phyloP scores from a whole-genome alignment of 73 alveolate species.

The Tetrahymena elliotti region DNA sequence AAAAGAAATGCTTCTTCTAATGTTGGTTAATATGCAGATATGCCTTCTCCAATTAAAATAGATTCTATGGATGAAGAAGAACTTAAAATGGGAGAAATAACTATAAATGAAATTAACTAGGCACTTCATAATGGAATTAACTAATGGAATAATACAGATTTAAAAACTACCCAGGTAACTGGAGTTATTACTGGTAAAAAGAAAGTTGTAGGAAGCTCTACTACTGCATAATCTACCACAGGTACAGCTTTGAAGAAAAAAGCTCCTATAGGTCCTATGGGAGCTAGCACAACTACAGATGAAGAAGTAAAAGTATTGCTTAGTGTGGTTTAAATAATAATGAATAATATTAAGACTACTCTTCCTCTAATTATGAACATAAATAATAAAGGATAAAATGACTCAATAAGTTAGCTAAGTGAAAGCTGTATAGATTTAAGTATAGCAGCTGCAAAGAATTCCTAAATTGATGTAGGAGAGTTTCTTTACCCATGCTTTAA shows the following conservation, averaged over 20 bases:
- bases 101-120: background rate
- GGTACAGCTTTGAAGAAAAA: background rate
- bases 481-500: background rate
- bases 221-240: background rate
- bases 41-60: background rate
- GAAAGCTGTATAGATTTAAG: background rate
- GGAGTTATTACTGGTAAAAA: background rate
- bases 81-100: background rate
- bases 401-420: background rate
- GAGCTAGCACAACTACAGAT: background rate
- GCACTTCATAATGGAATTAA: background rate
- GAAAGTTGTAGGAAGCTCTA: background rate
- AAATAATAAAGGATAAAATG: background rate
- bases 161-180: background rate
- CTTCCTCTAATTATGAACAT: background rate
- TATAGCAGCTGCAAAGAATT: background rate
- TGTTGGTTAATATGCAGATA: background rate
- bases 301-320: background rate
- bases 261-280: background rate
- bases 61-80: background rate
- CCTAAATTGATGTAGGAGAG: background rate
- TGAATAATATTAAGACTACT: background rate
- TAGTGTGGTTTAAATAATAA: background rate
- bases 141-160: background rate
- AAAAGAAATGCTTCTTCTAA: background rate